Percentiles rank a stretch among this genome's conserved stretches.
Evolutionary conservation across 2,329 filamentous ascomycete species (phyloP).

Genomic region (Cordyceps javanica): DNA sequence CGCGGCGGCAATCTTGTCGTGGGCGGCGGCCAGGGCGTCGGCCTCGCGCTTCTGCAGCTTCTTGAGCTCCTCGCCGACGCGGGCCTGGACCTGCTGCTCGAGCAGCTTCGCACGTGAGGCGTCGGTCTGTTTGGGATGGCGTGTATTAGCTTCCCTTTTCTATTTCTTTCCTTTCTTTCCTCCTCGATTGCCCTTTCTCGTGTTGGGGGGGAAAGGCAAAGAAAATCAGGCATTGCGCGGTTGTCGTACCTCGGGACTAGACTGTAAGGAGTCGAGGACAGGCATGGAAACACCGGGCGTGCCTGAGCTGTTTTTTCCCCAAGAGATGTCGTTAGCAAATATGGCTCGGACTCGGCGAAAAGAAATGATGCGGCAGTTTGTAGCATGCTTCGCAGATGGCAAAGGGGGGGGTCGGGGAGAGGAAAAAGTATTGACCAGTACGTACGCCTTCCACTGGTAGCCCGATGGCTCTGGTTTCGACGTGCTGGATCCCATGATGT

Average conservation of each 20-base stretch:
- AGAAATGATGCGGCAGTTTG: not conserved
- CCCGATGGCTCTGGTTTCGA: constrained; percentile 43
- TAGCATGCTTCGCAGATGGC: not conserved
- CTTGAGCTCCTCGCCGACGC: constrained; percentile 79
- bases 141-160: not conserved
- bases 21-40: constrained; percentile 61
- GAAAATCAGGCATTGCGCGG: not conserved
- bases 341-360: not conserved
- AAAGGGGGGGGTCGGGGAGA: not conserved
- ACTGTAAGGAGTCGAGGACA: constrained; percentile 75
- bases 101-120: constrained; percentile 74
- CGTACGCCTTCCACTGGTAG: constrained; percentile 52
- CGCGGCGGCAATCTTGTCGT: constrained; percentile 56
- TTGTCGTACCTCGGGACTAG: constrained; percentile 71
- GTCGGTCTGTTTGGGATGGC: constrained; percentile 66
- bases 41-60: constrained; percentile 67
- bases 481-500: constrained; percentile 50
- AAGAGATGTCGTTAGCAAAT: constrained; percentile 12
- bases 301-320: constrained; percentile 31
- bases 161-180: too few species aligned
- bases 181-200: too few species aligned
- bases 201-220: not conserved
- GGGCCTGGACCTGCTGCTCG: constrained; percentile 83
- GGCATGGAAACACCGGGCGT: constrained; percentile 65
- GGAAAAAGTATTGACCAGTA: constrained; percentile 12